Conservation (phyloP, 1,139 yeast genomes). For the Yamadazyma diospyri region DNA sequence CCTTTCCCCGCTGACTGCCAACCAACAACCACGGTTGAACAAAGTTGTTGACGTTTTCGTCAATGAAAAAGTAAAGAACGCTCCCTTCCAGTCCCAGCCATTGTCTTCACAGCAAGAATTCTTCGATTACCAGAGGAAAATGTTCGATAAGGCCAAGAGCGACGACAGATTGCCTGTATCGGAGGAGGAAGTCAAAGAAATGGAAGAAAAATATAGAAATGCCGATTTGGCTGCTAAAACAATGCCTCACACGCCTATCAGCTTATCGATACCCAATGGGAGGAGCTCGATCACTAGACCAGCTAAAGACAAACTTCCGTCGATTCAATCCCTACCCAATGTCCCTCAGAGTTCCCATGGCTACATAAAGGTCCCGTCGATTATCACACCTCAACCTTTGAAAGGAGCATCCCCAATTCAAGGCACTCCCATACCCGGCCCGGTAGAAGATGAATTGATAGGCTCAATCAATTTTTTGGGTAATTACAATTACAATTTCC, state of each 20-base stretch:
- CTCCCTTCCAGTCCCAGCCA: conserved; percentile 55
- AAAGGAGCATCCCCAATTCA: neutral
- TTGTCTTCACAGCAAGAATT: conserved; percentile 49
- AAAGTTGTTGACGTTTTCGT: conserved; percentile 48
- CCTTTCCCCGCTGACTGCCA: neutral
- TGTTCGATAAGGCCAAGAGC: neutral
- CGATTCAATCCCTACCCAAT: conserved; percentile 3
- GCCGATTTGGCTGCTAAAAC: neutral
- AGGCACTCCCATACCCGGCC: neutral
- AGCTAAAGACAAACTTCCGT: conserved; percentile 3
- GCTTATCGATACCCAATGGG: neutral
- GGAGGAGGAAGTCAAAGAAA: conserved; percentile 36
- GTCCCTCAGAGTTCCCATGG: neutral
- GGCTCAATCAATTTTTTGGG: conserved; percentile 45
- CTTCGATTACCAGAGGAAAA: conserved; percentile 23
- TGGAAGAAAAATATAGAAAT: conserved; percentile 30
- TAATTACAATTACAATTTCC: conserved; percentile 40
- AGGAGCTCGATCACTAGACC: neutral
- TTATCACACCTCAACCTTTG: neutral
- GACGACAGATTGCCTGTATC: conserved; percentile 34
- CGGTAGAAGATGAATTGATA: conserved; percentile 30
- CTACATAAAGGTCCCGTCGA: conserved; percentile 1
- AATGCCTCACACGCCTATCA: neutral
- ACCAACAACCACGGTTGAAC: conserved; percentile 2
- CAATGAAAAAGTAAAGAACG: conserved; percentile 44